Percentiles rank a stretch among this genome's conserved stretches.
phyloP scores from a whole-genome alignment of 306 rosid species.

The Glycine soja region DNA sequence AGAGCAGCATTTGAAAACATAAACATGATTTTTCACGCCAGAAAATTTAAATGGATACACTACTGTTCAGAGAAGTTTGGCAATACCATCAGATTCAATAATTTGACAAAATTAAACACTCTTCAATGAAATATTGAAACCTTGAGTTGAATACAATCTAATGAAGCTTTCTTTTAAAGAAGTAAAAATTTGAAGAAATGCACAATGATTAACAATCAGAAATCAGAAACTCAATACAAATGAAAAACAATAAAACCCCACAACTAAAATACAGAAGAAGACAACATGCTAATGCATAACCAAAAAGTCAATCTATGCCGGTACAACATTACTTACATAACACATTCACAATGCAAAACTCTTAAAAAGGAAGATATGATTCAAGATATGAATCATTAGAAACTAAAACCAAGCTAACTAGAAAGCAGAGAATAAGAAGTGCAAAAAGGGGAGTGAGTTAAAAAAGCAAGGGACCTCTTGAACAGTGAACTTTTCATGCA shows the following conservation, averaged over 20 bases:
- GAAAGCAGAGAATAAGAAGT: neutral
- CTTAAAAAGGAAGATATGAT: neutral
- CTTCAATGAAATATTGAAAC: conserved; percentile 5
- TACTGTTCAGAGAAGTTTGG: neutral
- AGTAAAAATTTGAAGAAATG: no score
- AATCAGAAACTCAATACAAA: neutral
- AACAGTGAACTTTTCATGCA: conserved; percentile 76
- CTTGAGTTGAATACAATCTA: conserved; percentile 3
- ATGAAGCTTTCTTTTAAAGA: neutral
- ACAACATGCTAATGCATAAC: neutral
- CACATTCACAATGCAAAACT: neutral
- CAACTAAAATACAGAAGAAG: neutral
- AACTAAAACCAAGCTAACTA: neutral
- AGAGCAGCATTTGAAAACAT: neutral
- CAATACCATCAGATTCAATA: conserved; percentile 2
- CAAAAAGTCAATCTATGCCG: neutral
- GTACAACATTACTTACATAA: neutral
- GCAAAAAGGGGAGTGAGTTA: conserved; percentile 12
- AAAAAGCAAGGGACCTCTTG: conserved; percentile 62
- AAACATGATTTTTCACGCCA: neutral
- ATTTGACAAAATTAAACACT: conserved; percentile 3
- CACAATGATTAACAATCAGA: neutral
- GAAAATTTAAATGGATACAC: neutral
- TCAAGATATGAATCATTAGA: neutral
- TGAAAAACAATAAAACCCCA: conserved; percentile 11